Evolutionary conservation across 495 filamentous ascomycete genomes (phyloP), one percentile per base, ranked within the genome.

Genomic region (Neurospora tetraspora): DNA sequence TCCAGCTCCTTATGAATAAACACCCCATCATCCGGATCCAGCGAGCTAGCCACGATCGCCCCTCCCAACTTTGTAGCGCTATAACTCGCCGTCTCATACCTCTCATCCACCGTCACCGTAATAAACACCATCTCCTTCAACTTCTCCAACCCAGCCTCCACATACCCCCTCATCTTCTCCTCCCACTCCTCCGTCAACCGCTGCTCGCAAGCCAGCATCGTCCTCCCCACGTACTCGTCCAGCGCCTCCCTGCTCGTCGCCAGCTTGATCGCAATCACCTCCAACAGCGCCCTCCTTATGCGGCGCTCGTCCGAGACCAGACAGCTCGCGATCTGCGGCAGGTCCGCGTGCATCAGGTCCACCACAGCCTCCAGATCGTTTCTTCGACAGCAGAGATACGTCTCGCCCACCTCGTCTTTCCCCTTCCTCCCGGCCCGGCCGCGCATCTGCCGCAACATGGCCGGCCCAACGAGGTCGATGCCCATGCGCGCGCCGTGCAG

Each of bases 381-480:
- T 73, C 88, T 87, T 20, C 89, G 86, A 76, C 92, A 94, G 72
- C 92, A 93, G 5, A 96, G 81, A 77, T 92, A 94, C 23, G 91
- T 94, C 82, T 94, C 93, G 7, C 93, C 93, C 61, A 91, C 80
- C 34, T 92, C 91, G 71, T 94, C 92, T 73, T 93, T 94, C 14
- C 93, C 92, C 78, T 94, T 94, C 71, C 93, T 89, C 36, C 93
- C 93, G 31, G 93, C 93, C 71, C 93, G 87, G 14, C 93, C 93
- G 75, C 92, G 89, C 93, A 94, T 96, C 81, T 96, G 93, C 43
- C 92, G 88, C 85, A 93, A 81, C 89, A 93, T 92, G 31, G 92
- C 88, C 4, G 92, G 92, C 0, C 90, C 91, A 43, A 94, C 88
- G 34, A 94, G 81, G 68, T 94, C 91, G 23, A 90, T 86, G 10